These are phyloP conservation scores for Penicillium fimorum DNA, from an alignment of 495 filamentous ascomycete species.

Conservation along the genomic window DNA sequence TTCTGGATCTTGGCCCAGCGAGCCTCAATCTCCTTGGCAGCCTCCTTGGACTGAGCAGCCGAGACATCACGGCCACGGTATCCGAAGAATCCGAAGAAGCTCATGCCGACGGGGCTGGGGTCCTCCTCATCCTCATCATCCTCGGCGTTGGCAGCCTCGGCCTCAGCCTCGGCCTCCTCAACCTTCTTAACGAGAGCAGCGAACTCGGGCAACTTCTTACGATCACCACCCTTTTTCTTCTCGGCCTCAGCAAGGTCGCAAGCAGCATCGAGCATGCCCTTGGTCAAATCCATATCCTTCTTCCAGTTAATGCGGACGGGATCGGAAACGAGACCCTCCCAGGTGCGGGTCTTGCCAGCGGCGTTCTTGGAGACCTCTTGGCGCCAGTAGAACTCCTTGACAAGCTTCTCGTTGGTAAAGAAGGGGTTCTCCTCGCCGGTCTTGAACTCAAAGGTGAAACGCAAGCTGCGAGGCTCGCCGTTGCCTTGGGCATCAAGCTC, in stretches of 20 bases:
- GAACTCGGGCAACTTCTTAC: conserved; percentile 49
- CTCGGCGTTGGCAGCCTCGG: conserved; percentile 20
- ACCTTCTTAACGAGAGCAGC: conserved; percentile 49
- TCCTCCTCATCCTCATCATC: conserved; percentile 51
- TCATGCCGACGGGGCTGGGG: conserved; percentile 56
- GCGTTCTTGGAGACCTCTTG: conserved; percentile 39
- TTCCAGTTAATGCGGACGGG: conserved; percentile 90
- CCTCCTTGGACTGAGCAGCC: conserved; percentile 65
- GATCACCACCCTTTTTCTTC: conserved; percentile 44
- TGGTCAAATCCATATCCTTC: conserved; percentile 75
- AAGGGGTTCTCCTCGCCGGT: conserved; percentile 61
- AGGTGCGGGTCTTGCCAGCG: conserved; percentile 53
- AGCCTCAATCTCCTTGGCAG: conserved; percentile 57
- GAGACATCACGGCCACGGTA: conserved; percentile 65
- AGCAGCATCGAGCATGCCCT: conserved; percentile 71
- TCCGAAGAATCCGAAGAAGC: conserved; percentile 88
- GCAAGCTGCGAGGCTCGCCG: conserved; percentile 50
- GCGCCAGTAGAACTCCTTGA: conserved; percentile 88
- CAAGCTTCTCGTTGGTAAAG: conserved; percentile 70
- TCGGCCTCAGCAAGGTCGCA: conserved; percentile 66
- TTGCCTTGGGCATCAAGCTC: conserved; percentile 62
- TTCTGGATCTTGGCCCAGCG: conserved; percentile 53
- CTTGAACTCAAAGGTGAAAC: conserved; percentile 46
- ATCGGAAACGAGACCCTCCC: conserved; percentile 73
- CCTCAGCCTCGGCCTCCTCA: conserved; percentile 28